These are phyloP conservation scores for Scenedesmus sp. DNA, from an alignment of 163 green algal species.

Conservation along the genomic window DNA sequence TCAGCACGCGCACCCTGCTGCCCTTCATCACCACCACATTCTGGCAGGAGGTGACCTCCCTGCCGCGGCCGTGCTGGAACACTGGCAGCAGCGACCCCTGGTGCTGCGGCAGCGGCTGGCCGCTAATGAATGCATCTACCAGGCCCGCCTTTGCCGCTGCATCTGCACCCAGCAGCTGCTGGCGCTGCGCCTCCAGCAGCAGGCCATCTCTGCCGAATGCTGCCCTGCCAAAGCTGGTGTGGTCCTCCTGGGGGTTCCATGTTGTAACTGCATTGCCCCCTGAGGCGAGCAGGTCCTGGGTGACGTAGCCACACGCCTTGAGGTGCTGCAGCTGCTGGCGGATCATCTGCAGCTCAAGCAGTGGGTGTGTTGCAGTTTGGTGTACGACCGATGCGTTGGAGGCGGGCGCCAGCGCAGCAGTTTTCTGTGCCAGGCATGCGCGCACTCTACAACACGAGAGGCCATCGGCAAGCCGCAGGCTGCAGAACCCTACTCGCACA, in stretches of 20 bases:
- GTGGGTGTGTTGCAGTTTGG: too few relatives aligned
- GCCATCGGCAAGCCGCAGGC: not conserved
- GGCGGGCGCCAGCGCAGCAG: too few relatives aligned
- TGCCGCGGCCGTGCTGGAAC: not conserved
- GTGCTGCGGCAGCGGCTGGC: not conserved
- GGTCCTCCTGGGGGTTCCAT: constrained; percentile 12
- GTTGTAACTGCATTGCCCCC: too few relatives aligned
- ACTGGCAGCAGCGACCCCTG: not conserved
- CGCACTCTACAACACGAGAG: not conserved
- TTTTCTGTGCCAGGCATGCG: not conserved
- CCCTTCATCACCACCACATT: constrained; percentile 11
- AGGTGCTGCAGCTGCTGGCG: not conserved
- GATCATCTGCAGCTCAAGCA: not conserved
- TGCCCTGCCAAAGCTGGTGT: not conserved
- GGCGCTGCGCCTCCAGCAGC: not conserved
- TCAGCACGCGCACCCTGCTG: not conserved
- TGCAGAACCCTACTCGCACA: not conserved
- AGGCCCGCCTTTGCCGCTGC: not conserved
- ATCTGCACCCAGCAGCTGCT: not conserved
- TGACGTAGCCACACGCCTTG: not conserved
- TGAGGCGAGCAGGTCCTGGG: not conserved
- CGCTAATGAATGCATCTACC: not conserved
- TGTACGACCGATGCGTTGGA: too few relatives aligned
- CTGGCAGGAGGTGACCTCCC: not conserved
- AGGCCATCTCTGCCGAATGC: not conserved